Evolutionary conservation across 352 stramenopile species (phyloP), one percentile per base, ranked within the genome.

Genomic region (Globisporangium emineosum): DNA sequence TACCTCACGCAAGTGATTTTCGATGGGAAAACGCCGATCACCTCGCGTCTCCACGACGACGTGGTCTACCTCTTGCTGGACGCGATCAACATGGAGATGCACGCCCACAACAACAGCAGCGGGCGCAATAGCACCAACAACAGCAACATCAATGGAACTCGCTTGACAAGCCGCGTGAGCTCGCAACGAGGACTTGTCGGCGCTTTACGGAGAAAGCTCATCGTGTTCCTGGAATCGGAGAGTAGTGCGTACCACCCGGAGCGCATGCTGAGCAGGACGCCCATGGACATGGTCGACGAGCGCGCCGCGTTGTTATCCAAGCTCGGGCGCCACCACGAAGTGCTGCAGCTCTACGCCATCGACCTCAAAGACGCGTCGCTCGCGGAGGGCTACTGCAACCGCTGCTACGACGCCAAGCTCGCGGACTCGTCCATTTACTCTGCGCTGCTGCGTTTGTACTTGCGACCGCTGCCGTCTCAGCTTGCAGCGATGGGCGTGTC

Each of bases 351-450:
- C 1, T 93, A 93, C 60, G 77, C 83, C 27, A 59, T 93, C n/a
- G 73, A 93, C 33, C 71, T 95, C 13, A 78, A 86, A 10, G 85
- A 95, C 62, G 72, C 85, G 32, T 73, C 78, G 25, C 68, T 93
- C 19, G 86, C 86, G 0, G 86, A 95, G 57, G 69, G 72, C 1
- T 93, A 95, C 55, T 93, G 86, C 69, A 92, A 95, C 55, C 78
- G 80, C 21, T 93, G 83, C 68, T 95, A 85, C 64, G 80, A 91
- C 37, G 73, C 71, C 1, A 91, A 91, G 51, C 71, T 83, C 30
- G 81, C 79, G 0, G 86, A 93, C 35, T 82, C 81, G 9, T 93
- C 81, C 35, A 93, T 95, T 43, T 95, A 95, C 62, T 90, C 85
- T 29, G 88, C 80, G 19, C 60, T 95, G 43, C 64, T 95, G 27